A percentile compares a stretch with the other conserved stretches of the same genome.
Evolutionary conservation across 768 basidiomycete species (phyloP).

Genomic region (Psilocybe cyanescens): DNA sequence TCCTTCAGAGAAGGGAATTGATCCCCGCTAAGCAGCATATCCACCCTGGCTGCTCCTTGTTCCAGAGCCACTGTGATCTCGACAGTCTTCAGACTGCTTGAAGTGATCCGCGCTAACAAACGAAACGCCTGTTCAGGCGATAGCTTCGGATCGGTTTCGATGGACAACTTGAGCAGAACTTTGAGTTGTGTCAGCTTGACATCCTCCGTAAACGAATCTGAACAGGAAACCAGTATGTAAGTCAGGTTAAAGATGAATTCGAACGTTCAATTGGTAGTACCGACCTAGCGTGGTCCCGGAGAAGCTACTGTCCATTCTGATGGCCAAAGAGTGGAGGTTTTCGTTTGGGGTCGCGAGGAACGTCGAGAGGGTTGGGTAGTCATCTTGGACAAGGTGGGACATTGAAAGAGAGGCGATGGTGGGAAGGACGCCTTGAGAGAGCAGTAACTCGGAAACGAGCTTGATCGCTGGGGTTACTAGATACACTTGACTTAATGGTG

Average conservation of each 20-base stretch:
- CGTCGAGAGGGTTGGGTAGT: conserved; percentile 11
- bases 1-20: conserved; percentile 13
- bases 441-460: conserved; percentile 17
- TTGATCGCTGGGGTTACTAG: conserved; percentile 20
- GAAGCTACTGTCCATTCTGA: conserved; percentile 22
- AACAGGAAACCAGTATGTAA: neutral
- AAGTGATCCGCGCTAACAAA: conserved; percentile 9
- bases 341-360: conserved; percentile 17
- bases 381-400: conserved; percentile 13
- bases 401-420: conserved; percentile 17
- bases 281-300: conserved; percentile 24
- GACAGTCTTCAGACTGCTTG: conserved; percentile 10
- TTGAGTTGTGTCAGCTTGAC: conserved; percentile 15
- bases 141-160: conserved; percentile 14
- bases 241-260: conserved; percentile 3
- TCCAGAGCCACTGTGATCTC: conserved; percentile 16
- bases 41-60: conserved; percentile 18
- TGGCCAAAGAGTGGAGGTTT: conserved; percentile 16
- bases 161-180: conserved; percentile 8
- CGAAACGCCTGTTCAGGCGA: conserved; percentile 14
- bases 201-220: conserved; percentile 16
- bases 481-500: conserved; percentile 12
- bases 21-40: conserved; percentile 13
- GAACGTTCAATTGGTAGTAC: conserved; percentile 14
- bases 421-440: conserved; percentile 11